These are phyloP conservation scores for Patellifolia procumbens DNA, from an alignment of 179 eudicot genomes.

Conservation along the genomic window DNA sequence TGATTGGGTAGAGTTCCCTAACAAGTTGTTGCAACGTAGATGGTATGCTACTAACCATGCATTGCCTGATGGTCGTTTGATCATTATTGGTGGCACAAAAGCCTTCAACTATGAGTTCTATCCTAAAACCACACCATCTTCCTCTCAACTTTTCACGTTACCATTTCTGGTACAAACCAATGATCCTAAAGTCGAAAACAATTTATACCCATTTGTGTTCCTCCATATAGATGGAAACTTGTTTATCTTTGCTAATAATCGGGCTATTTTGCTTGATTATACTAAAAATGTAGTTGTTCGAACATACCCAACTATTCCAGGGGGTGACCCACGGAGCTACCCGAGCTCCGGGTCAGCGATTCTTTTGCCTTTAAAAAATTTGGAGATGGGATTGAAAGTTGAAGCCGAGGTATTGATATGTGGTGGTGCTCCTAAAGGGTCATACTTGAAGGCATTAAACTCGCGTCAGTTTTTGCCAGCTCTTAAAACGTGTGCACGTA, in stretches of 20 bases:
- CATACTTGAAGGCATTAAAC: conserved; percentile 11
- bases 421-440: conserved; percentile 54
- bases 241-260: conserved; percentile 65
- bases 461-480: conserved; percentile 32
- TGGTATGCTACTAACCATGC: conserved; percentile 71
- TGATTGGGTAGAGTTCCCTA: conserved; percentile 48
- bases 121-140: conserved; percentile 38
- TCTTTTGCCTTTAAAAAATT: conserved; percentile 44
- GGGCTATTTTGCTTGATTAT: conserved; percentile 64
- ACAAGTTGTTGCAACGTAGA: conserved; percentile 32
- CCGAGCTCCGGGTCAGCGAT: conserved; percentile 70
- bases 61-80: conserved; percentile 49
- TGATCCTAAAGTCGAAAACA: conserved; percentile 47
- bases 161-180: conserved; percentile 52
- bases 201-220: conserved; percentile 65
- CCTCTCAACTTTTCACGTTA: conserved; percentile 24
- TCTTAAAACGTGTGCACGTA: conserved; percentile 50
- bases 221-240: conserved; percentile 58
- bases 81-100: conserved; percentile 57
- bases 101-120: conserved; percentile 56
- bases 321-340: conserved; percentile 57
- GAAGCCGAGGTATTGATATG: conserved; percentile 55
- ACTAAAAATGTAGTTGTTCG: conserved; percentile 30
- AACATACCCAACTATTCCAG: conserved; percentile 51
- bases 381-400: conserved; percentile 1